These are phyloP conservation scores for Apiospora arundinis DNA, from an alignment of 2,329 filamentous ascomycete species.

Conservation along the genomic window DNA sequence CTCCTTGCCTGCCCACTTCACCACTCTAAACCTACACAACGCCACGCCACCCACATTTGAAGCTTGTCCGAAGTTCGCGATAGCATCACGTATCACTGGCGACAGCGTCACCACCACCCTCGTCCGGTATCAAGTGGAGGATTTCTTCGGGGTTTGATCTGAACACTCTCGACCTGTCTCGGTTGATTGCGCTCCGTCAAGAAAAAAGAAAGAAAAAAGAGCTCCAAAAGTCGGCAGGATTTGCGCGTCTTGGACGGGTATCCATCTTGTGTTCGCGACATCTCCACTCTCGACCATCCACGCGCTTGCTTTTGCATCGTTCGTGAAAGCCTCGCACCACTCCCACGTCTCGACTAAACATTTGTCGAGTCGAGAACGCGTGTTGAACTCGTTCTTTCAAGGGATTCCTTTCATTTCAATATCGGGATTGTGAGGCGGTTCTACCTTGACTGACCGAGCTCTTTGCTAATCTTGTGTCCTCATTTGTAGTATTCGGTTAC, in stretches of 20 bases:
- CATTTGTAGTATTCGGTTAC: slow-evolving; percentile 29
- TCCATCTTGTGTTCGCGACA: slow-evolving; percentile 21
- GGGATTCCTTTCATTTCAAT: background rate
- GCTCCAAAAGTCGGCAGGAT: background rate
- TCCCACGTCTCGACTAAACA: slow-evolving; percentile 8
- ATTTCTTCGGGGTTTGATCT: slow-evolving; percentile 24
- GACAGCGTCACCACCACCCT: slow-evolving; percentile 23
- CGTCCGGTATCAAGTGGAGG: slow-evolving; percentile 28
- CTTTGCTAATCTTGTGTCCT: slow-evolving; percentile 28
- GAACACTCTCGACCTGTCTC: background rate
- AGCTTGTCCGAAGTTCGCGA: slow-evolving; percentile 8
- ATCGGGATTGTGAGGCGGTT: slow-evolving; percentile 20
- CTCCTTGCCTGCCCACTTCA: slow-evolving; percentile 27
- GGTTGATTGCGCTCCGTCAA: slow-evolving; percentile 2
- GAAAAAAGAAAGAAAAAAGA: slow-evolving; percentile 3
- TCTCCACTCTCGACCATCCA: slow-evolving; percentile 16
- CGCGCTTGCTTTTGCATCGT: slow-evolving; percentile 20
- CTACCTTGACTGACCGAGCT: background rate
- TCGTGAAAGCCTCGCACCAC: background rate
- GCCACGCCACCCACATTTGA: slow-evolving; percentile 18
- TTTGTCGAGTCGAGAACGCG: slow-evolving; percentile 14
- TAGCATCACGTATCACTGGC: slow-evolving; percentile 22
- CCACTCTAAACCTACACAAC: slow-evolving; percentile 19
- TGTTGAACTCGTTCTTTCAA: background rate
- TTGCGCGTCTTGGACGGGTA: slow-evolving; percentile 12